phyloP scores from a whole-genome alignment of 805 yeast genomes.

The Cyberlindnera nakhonratchasimensis region DNA sequence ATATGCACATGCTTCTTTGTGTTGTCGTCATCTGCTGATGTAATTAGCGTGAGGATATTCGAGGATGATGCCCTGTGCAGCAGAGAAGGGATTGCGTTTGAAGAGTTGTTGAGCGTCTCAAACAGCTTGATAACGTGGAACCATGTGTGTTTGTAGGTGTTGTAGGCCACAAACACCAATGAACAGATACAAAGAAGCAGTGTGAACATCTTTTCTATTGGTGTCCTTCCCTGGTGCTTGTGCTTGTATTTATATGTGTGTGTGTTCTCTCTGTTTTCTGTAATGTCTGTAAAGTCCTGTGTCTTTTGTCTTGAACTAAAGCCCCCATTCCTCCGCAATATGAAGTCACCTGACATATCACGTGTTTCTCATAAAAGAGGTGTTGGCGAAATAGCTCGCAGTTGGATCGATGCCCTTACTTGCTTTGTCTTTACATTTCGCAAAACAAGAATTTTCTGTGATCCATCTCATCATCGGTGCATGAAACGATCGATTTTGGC shows the following conservation, averaged over 20 bases:
- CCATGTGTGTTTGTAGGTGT: conserved; percentile 22
- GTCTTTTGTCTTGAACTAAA: too few relatives aligned
- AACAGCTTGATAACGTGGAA: conserved; percentile 21
- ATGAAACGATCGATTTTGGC: not conserved
- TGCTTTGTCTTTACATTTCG: conserved; percentile 1
- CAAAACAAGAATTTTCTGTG: not conserved
- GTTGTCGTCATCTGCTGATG: conserved; percentile 3
- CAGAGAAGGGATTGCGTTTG: conserved; percentile 9
- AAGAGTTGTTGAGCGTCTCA: conserved; percentile 15
- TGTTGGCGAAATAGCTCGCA: not conserved
- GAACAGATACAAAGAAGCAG: conserved; percentile 7
- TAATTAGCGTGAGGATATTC: conserved; percentile 14
- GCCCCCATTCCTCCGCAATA: too few relatives aligned
- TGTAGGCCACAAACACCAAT: conserved; percentile 10
- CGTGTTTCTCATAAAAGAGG: not conserved
- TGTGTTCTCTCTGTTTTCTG: too few relatives aligned
- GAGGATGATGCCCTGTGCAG: conserved; percentile 11
- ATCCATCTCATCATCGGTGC: not conserved
- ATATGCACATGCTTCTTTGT: conserved; percentile 1
- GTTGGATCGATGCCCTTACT: not conserved
- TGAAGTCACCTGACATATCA: too few relatives aligned
- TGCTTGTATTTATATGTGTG: too few relatives aligned
- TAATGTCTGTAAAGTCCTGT: too few relatives aligned
- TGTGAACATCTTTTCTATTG: conserved; percentile 1
- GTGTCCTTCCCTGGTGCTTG: not conserved